Percentiles rank a stretch among this genome's conserved stretches.
phyloP scores from a whole-genome alignment of 2,329 filamentous ascomycete species.

The Venturia nashicola region DNA sequence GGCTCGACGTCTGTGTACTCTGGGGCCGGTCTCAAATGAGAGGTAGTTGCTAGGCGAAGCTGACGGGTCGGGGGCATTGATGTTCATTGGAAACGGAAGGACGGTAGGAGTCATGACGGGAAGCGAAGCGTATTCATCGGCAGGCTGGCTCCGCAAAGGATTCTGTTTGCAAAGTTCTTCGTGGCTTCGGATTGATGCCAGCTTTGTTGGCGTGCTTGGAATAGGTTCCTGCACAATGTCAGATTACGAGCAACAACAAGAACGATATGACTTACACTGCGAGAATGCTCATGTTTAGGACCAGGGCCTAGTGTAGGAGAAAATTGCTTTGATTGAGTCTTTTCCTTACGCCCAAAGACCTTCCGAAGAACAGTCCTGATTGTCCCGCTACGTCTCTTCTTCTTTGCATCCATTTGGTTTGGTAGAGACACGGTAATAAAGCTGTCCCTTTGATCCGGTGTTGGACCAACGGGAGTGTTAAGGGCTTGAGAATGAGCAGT shows the following conservation, averaged over 20 bases:
- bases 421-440: neutral
- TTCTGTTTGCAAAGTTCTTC: neutral
- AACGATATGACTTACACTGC: slow-evolving; percentile 8
- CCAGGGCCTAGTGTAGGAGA: neutral
- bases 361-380: slow-evolving; percentile 8
- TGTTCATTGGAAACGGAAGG: slow-evolving; percentile 12
- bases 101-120: neutral
- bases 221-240: neutral
- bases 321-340: neutral
- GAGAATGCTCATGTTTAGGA: slow-evolving; percentile 9
- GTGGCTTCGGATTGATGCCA: neutral
- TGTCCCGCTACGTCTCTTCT: slow-evolving; percentile 9
- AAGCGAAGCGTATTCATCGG: neutral
- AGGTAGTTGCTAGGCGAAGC: neutral
- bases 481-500: neutral
- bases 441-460: neutral
- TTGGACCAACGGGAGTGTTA: neutral
- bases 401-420: neutral
- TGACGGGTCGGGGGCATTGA: slow-evolving; percentile 9
- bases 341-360: slow-evolving; percentile 9
- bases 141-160: neutral
- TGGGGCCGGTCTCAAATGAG: slow-evolving; percentile 7
- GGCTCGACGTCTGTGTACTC: slow-evolving; percentile 10
- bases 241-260: neutral
- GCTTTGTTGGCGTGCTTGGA: neutral